Evolutionary conservation across 2,329 filamentous ascomycete species (phyloP).

Genomic region (Thermochaetoides dissita): DNA sequence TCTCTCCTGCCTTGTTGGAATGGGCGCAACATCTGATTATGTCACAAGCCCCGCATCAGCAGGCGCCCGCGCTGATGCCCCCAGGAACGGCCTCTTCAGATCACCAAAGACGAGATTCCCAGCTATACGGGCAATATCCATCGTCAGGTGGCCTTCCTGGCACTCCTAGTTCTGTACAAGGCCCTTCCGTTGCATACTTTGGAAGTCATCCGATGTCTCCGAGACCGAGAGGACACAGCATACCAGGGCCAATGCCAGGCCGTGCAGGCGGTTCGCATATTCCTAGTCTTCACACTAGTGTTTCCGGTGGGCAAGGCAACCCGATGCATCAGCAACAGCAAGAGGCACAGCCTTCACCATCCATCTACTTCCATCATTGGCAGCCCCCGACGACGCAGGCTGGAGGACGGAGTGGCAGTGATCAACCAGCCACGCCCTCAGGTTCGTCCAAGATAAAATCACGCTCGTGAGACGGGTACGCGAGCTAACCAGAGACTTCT

Average conservation of each 20-base stretch:
- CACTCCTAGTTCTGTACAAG: conserved; percentile 28
- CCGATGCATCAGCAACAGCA: conserved; percentile 44
- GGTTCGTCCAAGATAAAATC: conserved; percentile 50
- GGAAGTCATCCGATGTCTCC: conserved; percentile 34
- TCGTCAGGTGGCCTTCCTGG: conserved; percentile 27
- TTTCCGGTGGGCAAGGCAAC: conserved; percentile 26
- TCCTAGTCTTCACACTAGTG: conserved; percentile 31
- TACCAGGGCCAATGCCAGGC: conserved; percentile 25
- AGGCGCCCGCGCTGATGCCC: conserved; percentile 36
- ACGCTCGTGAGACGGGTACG: conserved; percentile 25
- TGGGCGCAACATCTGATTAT: conserved; percentile 54
- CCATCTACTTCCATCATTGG: conserved; percentile 88
- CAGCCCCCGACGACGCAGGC: conserved; percentile 60
- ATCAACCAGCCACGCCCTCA: conserved; percentile 60
- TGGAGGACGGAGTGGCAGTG: conserved; percentile 38
- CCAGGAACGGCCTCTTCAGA: conserved; percentile 40
- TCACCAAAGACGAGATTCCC: conserved; percentile 39
- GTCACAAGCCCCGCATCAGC: conserved; percentile 31
- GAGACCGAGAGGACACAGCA: conserved; percentile 35
- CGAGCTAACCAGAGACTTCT: conserved; percentile 23
- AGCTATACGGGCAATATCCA: conserved; percentile 28
- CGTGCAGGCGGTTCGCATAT: conserved; percentile 26
- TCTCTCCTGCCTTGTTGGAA: conserved; percentile 49
- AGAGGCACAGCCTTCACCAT: conserved; percentile 52
- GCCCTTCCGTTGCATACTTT: conserved; percentile 26